A percentile compares a stretch with the other conserved stretches of the same genome.
Conservation (phyloP, 306 rosid species). For the Calophaca sinica region DNA sequence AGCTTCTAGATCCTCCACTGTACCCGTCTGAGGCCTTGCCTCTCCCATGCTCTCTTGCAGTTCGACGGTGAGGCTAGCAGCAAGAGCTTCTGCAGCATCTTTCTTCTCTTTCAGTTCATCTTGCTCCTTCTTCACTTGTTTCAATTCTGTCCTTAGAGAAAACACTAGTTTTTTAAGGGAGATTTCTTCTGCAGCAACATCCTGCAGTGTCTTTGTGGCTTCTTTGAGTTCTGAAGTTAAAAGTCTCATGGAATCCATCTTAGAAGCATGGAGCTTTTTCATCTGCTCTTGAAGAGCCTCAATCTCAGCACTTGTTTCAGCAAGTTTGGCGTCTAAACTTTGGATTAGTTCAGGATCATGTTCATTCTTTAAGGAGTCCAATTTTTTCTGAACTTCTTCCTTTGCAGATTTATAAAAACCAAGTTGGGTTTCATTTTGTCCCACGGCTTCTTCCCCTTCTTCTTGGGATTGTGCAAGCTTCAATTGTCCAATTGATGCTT, state of each 20-base stretch:
- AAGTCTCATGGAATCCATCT: constrained; percentile 64
- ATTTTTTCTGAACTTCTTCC: constrained; percentile 58
- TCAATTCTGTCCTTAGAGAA: constrained; percentile 61
- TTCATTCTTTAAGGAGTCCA: constrained; percentile 59
- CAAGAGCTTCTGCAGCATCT: constrained; percentile 50
- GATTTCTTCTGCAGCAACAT: constrained; percentile 66
- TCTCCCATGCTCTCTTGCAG: constrained; percentile 40
- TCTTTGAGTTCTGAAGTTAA: constrained; percentile 67
- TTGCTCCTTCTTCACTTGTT: constrained; percentile 57
- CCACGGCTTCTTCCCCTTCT: constrained; percentile 43
- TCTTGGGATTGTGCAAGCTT: constrained; percentile 51
- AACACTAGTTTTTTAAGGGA: constrained; percentile 59
- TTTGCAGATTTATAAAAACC: constrained; percentile 48
- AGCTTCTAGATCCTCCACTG: constrained; percentile 36
- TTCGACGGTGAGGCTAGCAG: constrained; percentile 43
- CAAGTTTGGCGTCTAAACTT: constrained; percentile 58
- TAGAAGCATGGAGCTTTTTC: constrained; percentile 67
- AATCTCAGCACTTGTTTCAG: constrained; percentile 61
- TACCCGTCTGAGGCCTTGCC: constrained; percentile 38
- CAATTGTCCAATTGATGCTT: constrained; percentile 61
- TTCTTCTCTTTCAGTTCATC: constrained; percentile 50
- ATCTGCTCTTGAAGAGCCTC: constrained; percentile 68
- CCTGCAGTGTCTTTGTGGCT: constrained; percentile 67
- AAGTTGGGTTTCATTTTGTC: constrained; percentile 38
- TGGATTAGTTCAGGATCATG: constrained; percentile 52